Percentiles rank a stretch among this genome's conserved stretches.
These are phyloP conservation scores for Aristolochia fimbriata DNA, from an alignment of 164 flowering plant species.

Conservation along the genomic window DNA sequence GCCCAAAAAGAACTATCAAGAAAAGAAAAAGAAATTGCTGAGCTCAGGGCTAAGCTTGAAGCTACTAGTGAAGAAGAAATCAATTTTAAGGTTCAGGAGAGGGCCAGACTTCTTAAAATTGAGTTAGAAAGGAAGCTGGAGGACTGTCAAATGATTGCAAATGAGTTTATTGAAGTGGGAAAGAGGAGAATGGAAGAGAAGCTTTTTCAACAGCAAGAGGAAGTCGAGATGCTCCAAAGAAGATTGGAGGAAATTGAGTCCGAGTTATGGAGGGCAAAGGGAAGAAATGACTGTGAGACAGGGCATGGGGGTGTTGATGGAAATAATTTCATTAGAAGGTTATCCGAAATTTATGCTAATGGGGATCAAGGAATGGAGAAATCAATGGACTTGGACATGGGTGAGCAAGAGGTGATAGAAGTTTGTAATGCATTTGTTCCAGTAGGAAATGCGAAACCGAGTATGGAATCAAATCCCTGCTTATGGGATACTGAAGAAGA, in stretches of 20 bases:
- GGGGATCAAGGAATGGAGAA: constrained; percentile 82
- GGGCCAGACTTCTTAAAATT: constrained; percentile 35
- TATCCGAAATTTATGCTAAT: constrained; percentile 42
- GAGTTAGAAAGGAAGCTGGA: constrained; percentile 62
- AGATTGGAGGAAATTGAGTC: constrained; percentile 73
- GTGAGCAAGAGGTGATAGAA: constrained; percentile 46
- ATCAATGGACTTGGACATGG: constrained; percentile 86
- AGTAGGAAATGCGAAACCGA: neutral
- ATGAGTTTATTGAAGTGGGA: constrained; percentile 62
- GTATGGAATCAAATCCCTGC: neutral
- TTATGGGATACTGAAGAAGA: constrained; percentile 13
- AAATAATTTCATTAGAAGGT: constrained; percentile 45
- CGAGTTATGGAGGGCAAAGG: constrained; percentile 38
- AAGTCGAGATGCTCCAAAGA: constrained; percentile 60
- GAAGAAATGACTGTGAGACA: constrained; percentile 7
- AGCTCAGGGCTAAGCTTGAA: constrained; percentile 45
- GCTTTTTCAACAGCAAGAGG: constrained; percentile 69
- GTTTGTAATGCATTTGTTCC: constrained; percentile 6
- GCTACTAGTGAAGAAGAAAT: constrained; percentile 58
- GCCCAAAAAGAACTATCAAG: constrained; percentile 56
- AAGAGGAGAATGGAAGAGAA: constrained; percentile 81
- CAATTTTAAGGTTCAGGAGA: constrained; percentile 60
- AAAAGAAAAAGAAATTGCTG: constrained; percentile 77
- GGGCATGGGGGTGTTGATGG: constrained; percentile 27
- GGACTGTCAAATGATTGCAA: constrained; percentile 69